Base-by-base conservation (phyloP, 331 rosid species). In the Stylosanthes scabra region DNA sequence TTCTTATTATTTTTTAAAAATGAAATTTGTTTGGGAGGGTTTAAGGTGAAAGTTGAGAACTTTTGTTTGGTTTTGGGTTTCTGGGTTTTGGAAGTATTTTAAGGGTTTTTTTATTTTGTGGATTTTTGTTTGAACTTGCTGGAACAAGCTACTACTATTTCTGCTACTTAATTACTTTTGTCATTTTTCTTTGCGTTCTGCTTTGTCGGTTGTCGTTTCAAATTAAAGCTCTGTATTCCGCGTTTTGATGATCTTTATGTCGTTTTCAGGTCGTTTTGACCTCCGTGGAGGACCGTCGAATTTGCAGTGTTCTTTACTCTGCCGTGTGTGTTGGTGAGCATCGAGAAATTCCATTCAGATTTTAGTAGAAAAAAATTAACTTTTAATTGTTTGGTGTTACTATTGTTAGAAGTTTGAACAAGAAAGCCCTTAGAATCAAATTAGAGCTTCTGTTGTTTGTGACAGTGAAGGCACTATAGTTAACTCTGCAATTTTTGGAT, bases 241-340 rank as follows among this genome's bases (percentile, higher is more conserved):
- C 46, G 56, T 78, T 72, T 72, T 50, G 34, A 29, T 58, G 74
- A 44, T 80, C 69, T 68, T 47, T 55, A 50, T 50, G 71, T 76
- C 76, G 47, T 61, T 80, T 80, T 80, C 83, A 58, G 83, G 72
- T 59, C 66, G 59, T 80, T 74, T 80, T 67, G 80, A 83, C 70
- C 11, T 3, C 37, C 37, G 37, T 31, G 46, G 16, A 37, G 55
- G 76, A 40, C 63, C 63, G 56, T 71, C 63, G 41, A 56, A 20
- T 72, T 61, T 73, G 77, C 71, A 16, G 67, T 58, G 72, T 52
- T 72, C 61, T 49, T 63, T 70, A 71, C 65, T 60, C 74, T 71
- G 46, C 44, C 49, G 39, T 55, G 20, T 66, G 51, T 61, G 46
- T 41, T 41, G 46, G 78, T 74, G 56, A 55, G 76, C 44, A 41